phyloP scores from a whole-genome alignment of 768 basidiomycete species.

The Pleurotus sapidus region DNA sequence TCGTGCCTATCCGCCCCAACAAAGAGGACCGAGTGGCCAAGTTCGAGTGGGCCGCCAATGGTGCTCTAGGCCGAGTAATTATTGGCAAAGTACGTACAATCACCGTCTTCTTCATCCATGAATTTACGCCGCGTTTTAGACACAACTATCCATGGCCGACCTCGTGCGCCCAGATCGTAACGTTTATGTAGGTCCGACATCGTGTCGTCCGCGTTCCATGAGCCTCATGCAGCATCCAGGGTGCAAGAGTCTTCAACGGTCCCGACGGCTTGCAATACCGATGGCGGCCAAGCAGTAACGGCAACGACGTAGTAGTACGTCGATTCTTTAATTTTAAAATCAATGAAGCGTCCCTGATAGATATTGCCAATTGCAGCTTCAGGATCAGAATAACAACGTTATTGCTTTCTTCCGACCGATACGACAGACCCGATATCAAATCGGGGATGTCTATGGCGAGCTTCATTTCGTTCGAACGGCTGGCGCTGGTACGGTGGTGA shows the following conservation, averaged over 20 bases:
- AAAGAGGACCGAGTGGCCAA: slow-evolving; percentile 88
- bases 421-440: slow-evolving; percentile 75
- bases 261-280: slow-evolving; percentile 80
- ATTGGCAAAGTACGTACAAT: slow-evolving; percentile 69
- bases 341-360: slow-evolving; percentile 12
- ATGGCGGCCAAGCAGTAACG: slow-evolving; percentile 68
- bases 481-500: slow-evolving; percentile 80
- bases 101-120: slow-evolving; percentile 15
- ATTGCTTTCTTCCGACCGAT: slow-evolving; percentile 82
- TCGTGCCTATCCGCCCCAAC: slow-evolving; percentile 78
- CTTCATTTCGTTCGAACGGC: slow-evolving; percentile 79
- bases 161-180: slow-evolving; percentile 69
- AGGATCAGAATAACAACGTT: slow-evolving; percentile 63
- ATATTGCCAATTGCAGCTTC: slow-evolving; percentile 47
- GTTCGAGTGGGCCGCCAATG: slow-evolving; percentile 83
- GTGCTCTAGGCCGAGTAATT: slow-evolving; percentile 79
- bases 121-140: slow-evolving; percentile 40
- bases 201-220: slow-evolving; percentile 9
- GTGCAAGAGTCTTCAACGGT: slow-evolving; percentile 70
- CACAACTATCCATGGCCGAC: slow-evolving; percentile 79
- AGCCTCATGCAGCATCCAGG: slow-evolving; percentile 32
- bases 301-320: slow-evolving; percentile 60
- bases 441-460: slow-evolving; percentile 86
- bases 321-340: slow-evolving; percentile 14
- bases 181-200: slow-evolving; percentile 46